Evolutionary conservation across 768 basidiomycete species (phyloP), one percentile per base, ranked within the genome.

Genomic region (Leccinum broughii): DNA sequence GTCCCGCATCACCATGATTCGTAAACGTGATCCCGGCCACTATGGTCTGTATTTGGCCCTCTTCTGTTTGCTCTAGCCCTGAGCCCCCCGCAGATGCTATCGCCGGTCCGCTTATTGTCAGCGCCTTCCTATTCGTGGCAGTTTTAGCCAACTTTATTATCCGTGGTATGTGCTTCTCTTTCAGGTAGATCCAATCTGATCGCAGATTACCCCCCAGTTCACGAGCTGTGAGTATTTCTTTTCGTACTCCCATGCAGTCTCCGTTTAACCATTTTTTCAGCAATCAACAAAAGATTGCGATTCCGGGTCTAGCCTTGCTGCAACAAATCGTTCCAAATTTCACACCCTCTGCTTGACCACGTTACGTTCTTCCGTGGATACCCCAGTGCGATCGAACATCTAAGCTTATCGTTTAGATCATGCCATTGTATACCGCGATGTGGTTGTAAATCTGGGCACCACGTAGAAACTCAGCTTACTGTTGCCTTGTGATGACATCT

Each of bases 91-190:
- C 63, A 96, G 96, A 97, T 68, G 83, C 87, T 54, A 82, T 95
- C 8, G 71, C 81, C 3, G 97, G 95, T 1, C 97, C 97, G 0
- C 70, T 98, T 24, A 59, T 95, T 34, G 85, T 99, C 53, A 94
- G 91, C 67, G 76, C 83, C 6, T 78, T 89, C 13, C 83, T 99
- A 15, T 98, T 99, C 78, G 74, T 88, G 51, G 97, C 93, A 8
- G 83, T 99, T 8, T 81, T 96, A 30, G 82, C 85, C 52, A 98
- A 98, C 75, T 97, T 98, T 70, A 67, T 93, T 62, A 80, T 96
- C 60, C 87, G 95, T 76, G 88, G 92, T 93, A 67, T 63, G 85
- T 77, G 22, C 49, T 50, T 11, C n/a, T 32, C 50, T 64, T 55
- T 20, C 50, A 13, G 11, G n/a, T 3, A 6, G 20, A 56, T 52